Evolutionary conservation across 2,329 filamentous ascomycete species (phyloP), one percentile per base, ranked within the genome.

Genomic region (Pyricularia sp.): DNA sequence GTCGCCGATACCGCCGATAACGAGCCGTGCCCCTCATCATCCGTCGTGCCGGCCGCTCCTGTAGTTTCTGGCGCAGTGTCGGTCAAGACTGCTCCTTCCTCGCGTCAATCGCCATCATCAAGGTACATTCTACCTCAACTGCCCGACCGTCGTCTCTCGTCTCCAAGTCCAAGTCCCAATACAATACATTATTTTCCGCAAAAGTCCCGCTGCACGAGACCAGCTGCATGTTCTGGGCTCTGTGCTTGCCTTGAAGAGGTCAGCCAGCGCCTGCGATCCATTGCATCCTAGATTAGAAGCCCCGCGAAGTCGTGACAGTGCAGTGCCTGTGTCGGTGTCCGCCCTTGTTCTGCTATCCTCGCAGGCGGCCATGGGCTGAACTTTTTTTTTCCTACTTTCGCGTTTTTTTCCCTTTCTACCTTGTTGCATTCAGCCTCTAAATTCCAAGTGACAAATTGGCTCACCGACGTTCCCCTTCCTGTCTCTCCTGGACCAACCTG

Each of bases 1-100:
- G 42, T 65, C 64, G 23, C 64, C 64, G 64, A 42, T 65, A 26
- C 64, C 64, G 64, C 64, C 64, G 64, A 55, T 55, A 55, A 55
- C 42, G 42, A 55, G 42, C 42, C 42, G 42, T 55, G 42, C 42
- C 42, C 64, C 64, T 65, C 28, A 25, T 65, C 64, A 20, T 33
- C 33, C 55, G 66, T 30, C 55, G 66, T 42, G 20, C n/a, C 33
- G 31, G 65, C 30, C n/a, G 33, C 28, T 58, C 66, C 66, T 68
- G 26, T 65, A 23, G 30, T 33, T 65, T 33, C 64, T 65, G 64
- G n/a, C 64, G 30, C 64, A 33, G 64, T 28, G 26, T 33, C 42
- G 42, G 42, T 55, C 42, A 55, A 55, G 20, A 55, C 42, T 55
- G 42, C 42, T 55, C 42, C 42, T 55, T 55, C 42, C 42, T 55